These are phyloP conservation scores for Ganoderma multipileum DNA, from an alignment of 1,284 basidiomycete species.

Conservation along the genomic window DNA sequence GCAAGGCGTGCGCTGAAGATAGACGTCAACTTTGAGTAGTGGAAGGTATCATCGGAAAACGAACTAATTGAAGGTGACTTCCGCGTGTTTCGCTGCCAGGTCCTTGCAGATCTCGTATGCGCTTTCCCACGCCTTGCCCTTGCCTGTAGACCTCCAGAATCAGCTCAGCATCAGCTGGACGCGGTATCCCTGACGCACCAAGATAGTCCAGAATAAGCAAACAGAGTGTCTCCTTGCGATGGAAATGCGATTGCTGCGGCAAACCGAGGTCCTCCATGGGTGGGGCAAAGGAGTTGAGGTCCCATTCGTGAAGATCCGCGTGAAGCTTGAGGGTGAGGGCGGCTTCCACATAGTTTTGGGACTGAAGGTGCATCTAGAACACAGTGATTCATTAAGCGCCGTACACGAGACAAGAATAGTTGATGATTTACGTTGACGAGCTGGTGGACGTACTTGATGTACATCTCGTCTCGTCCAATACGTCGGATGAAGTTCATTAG, in stretches of 20 bases:
- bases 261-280: conserved; percentile 88
- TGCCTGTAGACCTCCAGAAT: conserved; percentile 55
- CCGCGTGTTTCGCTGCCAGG: conserved; percentile 83
- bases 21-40: conserved; percentile 14
- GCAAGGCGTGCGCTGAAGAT: conserved; percentile 72
- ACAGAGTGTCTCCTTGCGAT: conserved; percentile 91
- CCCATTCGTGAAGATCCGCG: conserved; percentile 94
- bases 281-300: conserved; percentile 77
- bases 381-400: not conserved
- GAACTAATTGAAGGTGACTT: conserved; percentile 90
- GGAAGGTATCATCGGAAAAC: conserved; percentile 36
- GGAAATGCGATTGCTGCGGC: conserved; percentile 93
- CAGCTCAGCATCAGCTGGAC: not conserved
- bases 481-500: conserved; percentile 92
- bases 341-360: conserved; percentile 91
- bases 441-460: conserved; percentile 95
- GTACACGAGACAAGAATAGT: not conserved
- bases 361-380: conserved; percentile 79
- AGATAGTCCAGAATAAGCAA: conserved; percentile 88
- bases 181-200: conserved; percentile 50
- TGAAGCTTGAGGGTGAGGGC: conserved; percentile 93
- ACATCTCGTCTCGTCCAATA: conserved; percentile 88
- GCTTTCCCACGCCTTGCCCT: conserved; percentile 96
- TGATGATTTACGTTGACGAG: conserved; percentile 77
- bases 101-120: conserved; percentile 95